Evolutionary conservation across 305 asterid species (phyloP), one percentile per base, ranked within the genome.

Genomic region (Lippia alba): DNA sequence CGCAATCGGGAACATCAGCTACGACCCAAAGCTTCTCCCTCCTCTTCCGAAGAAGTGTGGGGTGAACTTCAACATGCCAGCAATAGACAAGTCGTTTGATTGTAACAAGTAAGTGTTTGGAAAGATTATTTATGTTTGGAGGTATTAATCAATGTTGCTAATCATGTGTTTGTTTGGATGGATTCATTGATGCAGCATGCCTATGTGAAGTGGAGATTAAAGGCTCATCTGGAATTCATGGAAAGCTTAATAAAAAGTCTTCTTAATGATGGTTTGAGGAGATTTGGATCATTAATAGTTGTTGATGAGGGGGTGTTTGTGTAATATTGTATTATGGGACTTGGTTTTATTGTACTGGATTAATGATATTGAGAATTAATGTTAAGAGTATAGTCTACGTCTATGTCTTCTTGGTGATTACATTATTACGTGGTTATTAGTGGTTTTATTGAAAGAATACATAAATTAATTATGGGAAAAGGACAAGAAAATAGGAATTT

Each of bases 21-120:
- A 70, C 15, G 75, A 80, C 46, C 73, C 75, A 0, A 74, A 53
- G 6, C 41, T 39, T 9, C 58, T 80, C 54, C 61, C 73, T 49
- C 51, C 68, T 56, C 77, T 74, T 62, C 77, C 82, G 4, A 39
- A 66, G 33, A 8, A 66, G 45, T 80, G 84, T 45, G 80, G 76
- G 10, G 56, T 61, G n/a, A 12, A 24, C 5, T 10, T 61, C 17
- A 12, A 8, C 2, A 16, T 76, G 62, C 84, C 84, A 32, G 65
- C 77, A 1, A 12, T 80, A 4, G 77, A 64, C 76, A 54, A 70
- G 17, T 66, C 70, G 12, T 73, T 33, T 19, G 66, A 80, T 44
- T 80, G 84, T 55, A 17, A 57, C 46, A 80, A 66, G 79, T 80
- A 73, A 53, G 49, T 32, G 19, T 44, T 44, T 8, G 1, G 33